A percentile compares a stretch with the other conserved stretches of the same genome.
Evolutionary conservation across 176 grass and related monocot genomes (phyloP).

Genomic region (Triticum urartu): DNA sequence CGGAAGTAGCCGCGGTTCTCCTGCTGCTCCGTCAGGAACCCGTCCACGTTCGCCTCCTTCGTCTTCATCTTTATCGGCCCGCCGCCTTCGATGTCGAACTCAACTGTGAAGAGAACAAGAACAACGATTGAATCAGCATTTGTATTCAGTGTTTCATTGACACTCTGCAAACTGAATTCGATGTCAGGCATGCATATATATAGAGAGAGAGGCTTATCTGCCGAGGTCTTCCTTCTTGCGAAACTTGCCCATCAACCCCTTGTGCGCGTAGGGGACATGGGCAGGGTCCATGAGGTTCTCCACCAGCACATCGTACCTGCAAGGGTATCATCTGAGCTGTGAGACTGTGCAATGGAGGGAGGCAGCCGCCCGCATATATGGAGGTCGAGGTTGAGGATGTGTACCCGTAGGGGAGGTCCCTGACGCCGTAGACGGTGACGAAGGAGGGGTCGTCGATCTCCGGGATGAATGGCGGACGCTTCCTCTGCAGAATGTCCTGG

Average conservation of each 20-base stretch:
- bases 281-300: constrained; percentile 92
- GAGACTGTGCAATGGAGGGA: no score
- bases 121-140: not conserved
- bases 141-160: not conserved
- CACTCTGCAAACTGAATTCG: not conserved
- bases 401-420: constrained; percentile 75
- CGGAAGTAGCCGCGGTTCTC: constrained; percentile 38
- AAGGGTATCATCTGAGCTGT: not conserved
- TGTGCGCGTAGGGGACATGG: constrained; percentile 79
- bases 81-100: constrained; percentile 65
- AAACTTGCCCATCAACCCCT: constrained; percentile 45
- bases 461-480: constrained; percentile 54
- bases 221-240: constrained; percentile 47
- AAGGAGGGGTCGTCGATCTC: constrained; percentile 84
- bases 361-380: no score
- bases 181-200: not conserved
- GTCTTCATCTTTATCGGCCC: constrained; percentile 63
- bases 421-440: constrained; percentile 39
- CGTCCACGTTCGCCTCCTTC: constrained; percentile 42
- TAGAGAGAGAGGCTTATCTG: constrained; percentile 52
- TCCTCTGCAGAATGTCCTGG: constrained; percentile 51
- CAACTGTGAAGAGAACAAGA: constrained; percentile 54
- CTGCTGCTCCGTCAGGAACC: constrained; percentile 38
- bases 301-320: constrained; percentile 70
- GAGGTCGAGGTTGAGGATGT: not conserved